Percentiles rank a stretch among this genome's conserved stretches.
Evolutionary conservation across 2,329 filamentous ascomycete species (phyloP).

Genomic region (Pseudocercospora fuligena): DNA sequence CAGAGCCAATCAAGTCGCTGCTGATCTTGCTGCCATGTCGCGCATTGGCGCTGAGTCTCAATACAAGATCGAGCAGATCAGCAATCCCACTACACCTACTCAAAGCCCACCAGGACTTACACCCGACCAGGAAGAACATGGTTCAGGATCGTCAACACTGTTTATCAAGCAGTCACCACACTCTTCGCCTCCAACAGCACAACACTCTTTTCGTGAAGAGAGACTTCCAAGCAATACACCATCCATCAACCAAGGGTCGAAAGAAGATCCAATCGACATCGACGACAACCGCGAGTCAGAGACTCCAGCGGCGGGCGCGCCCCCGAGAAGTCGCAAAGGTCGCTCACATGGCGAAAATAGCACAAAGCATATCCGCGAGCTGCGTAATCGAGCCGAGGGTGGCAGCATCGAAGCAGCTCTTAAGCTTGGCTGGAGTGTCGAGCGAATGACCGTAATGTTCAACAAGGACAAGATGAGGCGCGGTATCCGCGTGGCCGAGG

Average conservation of each 20-base stretch:
- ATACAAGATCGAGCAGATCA: neutral
- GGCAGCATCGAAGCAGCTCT: slow-evolving; percentile 25
- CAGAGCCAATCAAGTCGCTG: neutral
- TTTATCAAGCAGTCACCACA: slow-evolving; percentile 8
- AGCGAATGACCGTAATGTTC: slow-evolving; percentile 24
- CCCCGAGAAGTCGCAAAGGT: slow-evolving; percentile 15
- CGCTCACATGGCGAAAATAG: slow-evolving; percentile 22
- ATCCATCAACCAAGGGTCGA: neutral
- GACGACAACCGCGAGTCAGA: neutral
- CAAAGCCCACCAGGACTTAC: neutral
- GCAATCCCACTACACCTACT: neutral
- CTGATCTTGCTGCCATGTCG: neutral
- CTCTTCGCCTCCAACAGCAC: neutral
- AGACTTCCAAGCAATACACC: neutral
- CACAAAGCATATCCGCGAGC: slow-evolving; percentile 21
- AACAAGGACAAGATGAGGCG: slow-evolving; percentile 22
- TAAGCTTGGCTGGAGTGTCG: slow-evolving; percentile 27
- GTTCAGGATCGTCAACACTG: neutral
- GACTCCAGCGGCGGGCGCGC: neutral
- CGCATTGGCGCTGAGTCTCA: neutral
- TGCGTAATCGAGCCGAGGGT: slow-evolving; percentile 16
- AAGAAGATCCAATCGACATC: slow-evolving; percentile 12
- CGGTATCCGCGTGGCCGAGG: slow-evolving; percentile 1
- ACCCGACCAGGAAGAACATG: neutral
- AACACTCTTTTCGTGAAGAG: neutral